Conservation (phyloP, 2,329 filamentous ascomycete genomes). For the Alternaria sp. region DNA sequence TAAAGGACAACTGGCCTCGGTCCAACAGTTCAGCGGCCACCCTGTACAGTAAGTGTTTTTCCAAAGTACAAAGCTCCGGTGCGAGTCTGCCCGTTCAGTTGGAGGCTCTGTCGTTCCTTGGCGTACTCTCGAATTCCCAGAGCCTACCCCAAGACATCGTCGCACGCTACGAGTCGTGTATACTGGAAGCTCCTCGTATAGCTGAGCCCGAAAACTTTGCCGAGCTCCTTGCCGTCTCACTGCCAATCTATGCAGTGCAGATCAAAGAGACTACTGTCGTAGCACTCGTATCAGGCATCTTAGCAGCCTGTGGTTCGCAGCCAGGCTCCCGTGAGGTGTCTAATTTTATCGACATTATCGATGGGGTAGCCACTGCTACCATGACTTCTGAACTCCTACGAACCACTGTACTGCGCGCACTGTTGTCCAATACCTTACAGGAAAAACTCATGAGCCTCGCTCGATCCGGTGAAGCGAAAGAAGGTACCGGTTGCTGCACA, state of each 20-base stretch:
- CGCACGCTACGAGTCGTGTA: slow-evolving; percentile 33
- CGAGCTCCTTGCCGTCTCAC: slow-evolving; percentile 35
- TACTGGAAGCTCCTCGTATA: slow-evolving; percentile 20
- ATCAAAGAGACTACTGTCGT: slow-evolving; percentile 28
- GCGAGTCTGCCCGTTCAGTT: slow-evolving; percentile 39
- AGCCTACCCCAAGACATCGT: slow-evolving; percentile 32
- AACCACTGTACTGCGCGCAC: slow-evolving; percentile 31
- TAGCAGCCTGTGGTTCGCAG: slow-evolving; percentile 26
- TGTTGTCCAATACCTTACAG: slow-evolving; percentile 40
- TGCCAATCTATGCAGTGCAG: slow-evolving; percentile 41
- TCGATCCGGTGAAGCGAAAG: background rate
- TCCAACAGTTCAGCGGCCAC: slow-evolving; percentile 27
- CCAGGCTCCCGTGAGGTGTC: slow-evolving; percentile 16
- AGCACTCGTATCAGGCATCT: slow-evolving; percentile 24
- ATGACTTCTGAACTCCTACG: slow-evolving; percentile 27
- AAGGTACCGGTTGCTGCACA: slow-evolving; percentile 24
- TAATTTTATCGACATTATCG: slow-evolving; percentile 25
- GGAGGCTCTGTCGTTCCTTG: slow-evolving; percentile 44
- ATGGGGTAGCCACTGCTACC: slow-evolving; percentile 29
- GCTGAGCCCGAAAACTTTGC: slow-evolving; percentile 23
- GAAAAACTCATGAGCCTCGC: slow-evolving; percentile 32
- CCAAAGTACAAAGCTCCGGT: slow-evolving; percentile 36
- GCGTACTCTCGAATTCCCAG: slow-evolving; percentile 33
- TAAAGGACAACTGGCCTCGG: slow-evolving; percentile 35
- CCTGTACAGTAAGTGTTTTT: slow-evolving; percentile 39